Base-by-base conservation (phyloP, 83 land plant species). In the Larix sibirica region DNA sequence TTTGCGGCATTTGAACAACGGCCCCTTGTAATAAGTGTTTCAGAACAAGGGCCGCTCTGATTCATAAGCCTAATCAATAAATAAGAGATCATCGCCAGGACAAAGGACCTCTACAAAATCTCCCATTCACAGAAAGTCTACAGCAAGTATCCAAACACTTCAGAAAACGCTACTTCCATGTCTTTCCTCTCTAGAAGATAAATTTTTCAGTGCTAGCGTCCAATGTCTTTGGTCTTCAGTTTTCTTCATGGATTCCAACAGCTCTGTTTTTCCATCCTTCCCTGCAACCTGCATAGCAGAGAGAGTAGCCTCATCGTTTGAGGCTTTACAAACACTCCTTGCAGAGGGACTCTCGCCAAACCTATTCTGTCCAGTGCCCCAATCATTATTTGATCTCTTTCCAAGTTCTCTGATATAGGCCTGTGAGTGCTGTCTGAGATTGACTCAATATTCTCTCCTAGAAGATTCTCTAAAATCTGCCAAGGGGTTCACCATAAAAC, bases 241-340 rank as follows among this genome's bases (percentile, higher is more conserved):
- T 77, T 21, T 31, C 20, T 40, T 85, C 85, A 56, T 42, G n/a
- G 24, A 38, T 16, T 75, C 81, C 28, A 23, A 31, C 23, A 54
- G n/a, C 28, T 68, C 73, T 50, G 13, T 26, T 67, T 83, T 80
- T 47, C 28, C 85, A 83, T 82, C 76, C 24, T 83, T 73, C 5
- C 87, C 82, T 28, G 65, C 79, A 56, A 61, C 81, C 59, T 65
- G 63, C 33, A 83, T 85, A 36, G 81, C 82, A 38, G 82, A 81
- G 18, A 79, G 85, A 65, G 87, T 42, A 62, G 87, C 85, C 47
- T 86, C 85, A 71, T 83, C 86, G 10, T 86, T 68, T 77, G 85
- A 85, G 13, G 85, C 85, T 59, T 77, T 79, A 85, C 85, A 85
- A 18, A 82, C 80, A 68, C 85, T 86, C 58, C 87, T 77, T 47